Base-by-base conservation (phyloP, 305 asterid genomes). In the Solanum hybrid region DNA sequence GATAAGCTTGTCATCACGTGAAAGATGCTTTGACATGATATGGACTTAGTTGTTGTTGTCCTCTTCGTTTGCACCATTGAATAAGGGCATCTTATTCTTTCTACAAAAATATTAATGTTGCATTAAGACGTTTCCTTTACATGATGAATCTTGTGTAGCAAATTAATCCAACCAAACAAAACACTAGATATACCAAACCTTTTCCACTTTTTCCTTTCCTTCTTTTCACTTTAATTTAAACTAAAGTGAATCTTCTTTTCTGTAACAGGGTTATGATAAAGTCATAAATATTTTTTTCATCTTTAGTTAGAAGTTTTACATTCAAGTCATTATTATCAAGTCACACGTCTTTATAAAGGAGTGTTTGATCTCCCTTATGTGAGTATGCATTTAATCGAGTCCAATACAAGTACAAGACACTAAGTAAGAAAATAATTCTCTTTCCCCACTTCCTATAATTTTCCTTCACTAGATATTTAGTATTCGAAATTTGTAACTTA, bases 1-100 rank as follows among this genome's bases (percentile, higher is more conserved):
- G 91, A 89, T 41, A 92, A 91, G 92, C 79, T 91, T 90, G 96
- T 91, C 91, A 93, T 93, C 97, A 95, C 95, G 95, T 95, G 96
- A 85, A 92, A 91, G 95, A 94, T 95, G 95, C 94, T 91, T 89
- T 89, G 90, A 41, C 76, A 68, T 89, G 95, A 92, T 90, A 37
- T 86, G 83, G 93, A 93, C 87, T 90, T 94, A 90, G 37, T 89
- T 92, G 90, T 77, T 17, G 39, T 91, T 27, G 92, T 93, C 92
- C 89, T 93, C 85, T 91, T 88, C 86, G 4, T 87, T 82, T 90
- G 38, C 89, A 76, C 88, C 89, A 68, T 38, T 36, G 38, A 91
- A 90, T 89, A 87, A 86, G 94, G 94, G 93, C 79, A 91, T 92
- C 93, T 84, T 68, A 89, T 37, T 84, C 24, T 45, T 45, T 45